phyloP scores from a whole-genome alignment of 164 flowering plant genomes.

The Aristolochia californica region DNA sequence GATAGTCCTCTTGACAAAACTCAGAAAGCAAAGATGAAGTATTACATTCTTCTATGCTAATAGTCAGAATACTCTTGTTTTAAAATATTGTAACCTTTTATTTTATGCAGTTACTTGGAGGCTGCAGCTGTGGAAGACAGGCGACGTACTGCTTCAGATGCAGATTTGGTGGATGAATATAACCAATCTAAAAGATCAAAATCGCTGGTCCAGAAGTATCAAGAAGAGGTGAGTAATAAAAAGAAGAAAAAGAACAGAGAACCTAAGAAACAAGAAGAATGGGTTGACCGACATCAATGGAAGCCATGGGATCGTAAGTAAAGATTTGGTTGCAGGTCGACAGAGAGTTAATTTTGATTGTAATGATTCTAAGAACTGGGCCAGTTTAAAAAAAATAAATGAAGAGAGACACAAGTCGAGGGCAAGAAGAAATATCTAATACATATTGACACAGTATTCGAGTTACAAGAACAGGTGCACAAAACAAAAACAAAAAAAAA shows the following conservation, averaged over 20 bases:
- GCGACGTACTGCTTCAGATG: no score
- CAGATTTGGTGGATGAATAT: constrained; percentile 75
- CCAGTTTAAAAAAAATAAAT: no score
- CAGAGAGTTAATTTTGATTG: constrained; percentile 56
- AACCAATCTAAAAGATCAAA: constrained; percentile 67
- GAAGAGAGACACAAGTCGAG: no score
- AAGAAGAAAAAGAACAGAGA: constrained; percentile 27
- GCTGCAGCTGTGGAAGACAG: no score
- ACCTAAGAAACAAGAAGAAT: constrained; percentile 39
- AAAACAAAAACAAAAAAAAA: no score
- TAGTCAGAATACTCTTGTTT: neutral
- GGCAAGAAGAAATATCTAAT: no score
- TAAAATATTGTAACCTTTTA: constrained; percentile 1
- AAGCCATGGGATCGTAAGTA: constrained; percentile 98
- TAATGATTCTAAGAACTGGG: constrained; percentile 41
- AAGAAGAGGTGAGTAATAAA: constrained; percentile 51
- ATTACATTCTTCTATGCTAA: constrained; percentile 1
- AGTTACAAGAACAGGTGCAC: no score
- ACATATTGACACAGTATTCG: no score
- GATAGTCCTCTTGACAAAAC: constrained; percentile 73
- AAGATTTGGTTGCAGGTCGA: constrained; percentile 78
- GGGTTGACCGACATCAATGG: constrained; percentile 86
- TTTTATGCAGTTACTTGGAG: constrained; percentile 59
- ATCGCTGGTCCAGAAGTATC: constrained; percentile 72
- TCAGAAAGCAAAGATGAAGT: constrained; percentile 86